Conservation (phyloP, 2,329 filamentous ascomycete species). For the Colletotrichum sublineola region DNA sequence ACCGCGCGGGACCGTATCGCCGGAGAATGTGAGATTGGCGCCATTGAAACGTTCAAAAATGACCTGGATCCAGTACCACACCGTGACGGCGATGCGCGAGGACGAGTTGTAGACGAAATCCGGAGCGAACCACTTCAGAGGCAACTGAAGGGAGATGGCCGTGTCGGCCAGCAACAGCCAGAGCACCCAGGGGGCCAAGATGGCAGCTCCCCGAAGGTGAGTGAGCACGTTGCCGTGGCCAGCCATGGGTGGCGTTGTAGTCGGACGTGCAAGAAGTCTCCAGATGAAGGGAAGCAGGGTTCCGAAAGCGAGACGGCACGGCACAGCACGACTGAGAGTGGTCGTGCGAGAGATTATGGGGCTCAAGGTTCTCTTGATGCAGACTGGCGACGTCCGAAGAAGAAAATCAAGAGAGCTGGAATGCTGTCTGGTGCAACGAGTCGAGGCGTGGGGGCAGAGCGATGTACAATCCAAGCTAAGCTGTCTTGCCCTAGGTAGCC, state of each 20-base stretch:
- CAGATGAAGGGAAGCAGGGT: not conserved
- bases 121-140: slow-evolving; percentile 61
- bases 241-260: slow-evolving; percentile 28
- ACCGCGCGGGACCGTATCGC: slow-evolving; percentile 62
- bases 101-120: slow-evolving; percentile 66
- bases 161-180: slow-evolving; percentile 66
- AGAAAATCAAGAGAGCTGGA: slow-evolving; percentile 23
- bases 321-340: not conserved
- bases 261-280: not conserved
- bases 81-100: slow-evolving; percentile 65
- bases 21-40: slow-evolving; percentile 66
- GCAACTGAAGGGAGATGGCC: slow-evolving; percentile 62
- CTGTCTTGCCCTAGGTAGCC: slow-evolving; percentile 8
- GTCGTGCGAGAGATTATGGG: not conserved
- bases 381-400: slow-evolving; percentile 5
- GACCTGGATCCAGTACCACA: slow-evolving; percentile 69
- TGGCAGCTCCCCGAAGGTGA: slow-evolving; percentile 57
- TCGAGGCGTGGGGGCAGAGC: slow-evolving; percentile 20
- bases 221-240: slow-evolving; percentile 47
- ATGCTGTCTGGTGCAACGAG: slow-evolving; percentile 14
- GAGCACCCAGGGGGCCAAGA: slow-evolving; percentile 65
- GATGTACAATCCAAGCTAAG: slow-evolving; percentile 18
- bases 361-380: not conserved
- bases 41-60: slow-evolving; percentile 69
- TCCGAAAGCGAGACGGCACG: slow-evolving; percentile 28